Evolutionary conservation across 116 monocot genomes (phyloP), one percentile per base, ranked within the genome.

Genomic region (Thalassia testudinum): DNA sequence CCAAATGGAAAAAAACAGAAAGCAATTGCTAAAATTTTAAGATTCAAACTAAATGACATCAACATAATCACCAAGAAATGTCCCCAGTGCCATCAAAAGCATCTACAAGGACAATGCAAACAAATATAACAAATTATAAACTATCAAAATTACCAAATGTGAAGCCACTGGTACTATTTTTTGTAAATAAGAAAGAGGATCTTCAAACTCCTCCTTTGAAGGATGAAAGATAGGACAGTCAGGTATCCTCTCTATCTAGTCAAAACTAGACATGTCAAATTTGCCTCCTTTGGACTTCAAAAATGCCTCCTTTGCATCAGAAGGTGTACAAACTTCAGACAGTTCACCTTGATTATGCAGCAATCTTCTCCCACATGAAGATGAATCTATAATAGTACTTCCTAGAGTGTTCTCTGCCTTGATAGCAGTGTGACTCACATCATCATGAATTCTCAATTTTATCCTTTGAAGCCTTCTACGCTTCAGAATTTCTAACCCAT

Each of bases 161-260:
- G 85, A 81, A 72, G 88, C 97, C 43, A 65, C 37, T 23, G 97
- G 85, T 26, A 89, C 81, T 45, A 97, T 85, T 56, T 66, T 42
- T 43, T 79, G 76, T 21, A 97, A 64, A 73, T 85, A 97, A 59
- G 51, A 52, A n/a, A 85, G 62, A 15, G 97, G 97, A 66, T 97
- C 78, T 19, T 79, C 74, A 72, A 97, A 97, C 64, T 97, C 97
- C 50, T 85, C 79, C 42, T 77, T 89, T n/a, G 89, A 70, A 10
- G 97, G 97, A 50, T 42, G 66, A 60, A 76, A 95, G 1, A 82
- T 72, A 56, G 95, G 95, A 37, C 95, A 95, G 10, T 97, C 85
- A n/a, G 89, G 85, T 47, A 97, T 85, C 54, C 69, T 82, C 22
- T 82, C 85, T 37, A 89, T 89, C 97, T 89, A 97, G 42, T 89